phyloP scores from a whole-genome alignment of 1,139 yeast species.

The Yamadazyma conglobata region DNA sequence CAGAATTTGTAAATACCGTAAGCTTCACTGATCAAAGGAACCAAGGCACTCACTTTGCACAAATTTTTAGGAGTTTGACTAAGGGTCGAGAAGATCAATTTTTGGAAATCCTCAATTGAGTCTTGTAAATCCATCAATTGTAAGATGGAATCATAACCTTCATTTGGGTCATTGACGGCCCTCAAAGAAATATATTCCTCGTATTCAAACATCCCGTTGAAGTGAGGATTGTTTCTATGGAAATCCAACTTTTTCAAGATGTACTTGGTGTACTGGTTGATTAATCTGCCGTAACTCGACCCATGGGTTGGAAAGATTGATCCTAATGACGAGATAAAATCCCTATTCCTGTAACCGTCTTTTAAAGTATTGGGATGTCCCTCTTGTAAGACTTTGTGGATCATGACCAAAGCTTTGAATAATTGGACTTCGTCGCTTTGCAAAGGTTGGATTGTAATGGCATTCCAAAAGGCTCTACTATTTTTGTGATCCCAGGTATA shows the following conservation, averaged over 20 bases:
- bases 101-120: conserved; percentile 74
- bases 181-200: conserved; percentile 89
- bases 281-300: conserved; percentile 66
- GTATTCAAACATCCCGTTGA: conserved; percentile 93
- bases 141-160: conserved; percentile 86
- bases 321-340: conserved; percentile 40
- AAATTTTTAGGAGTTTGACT: conserved; percentile 65
- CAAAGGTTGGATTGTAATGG: conserved; percentile 74
- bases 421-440: conserved; percentile 79
- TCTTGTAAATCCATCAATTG: conserved; percentile 89
- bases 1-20: conserved; percentile 90
- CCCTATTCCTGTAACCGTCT: conserved; percentile 74
- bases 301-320: conserved; percentile 41
- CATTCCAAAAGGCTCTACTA: conserved; percentile 83
- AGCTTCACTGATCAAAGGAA: conserved; percentile 89
- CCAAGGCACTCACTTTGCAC: conserved; percentile 82
- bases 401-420: conserved; percentile 82
- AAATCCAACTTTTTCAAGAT: conserved; percentile 73
- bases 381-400: conserved; percentile 93
- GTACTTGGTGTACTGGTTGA: conserved; percentile 71
- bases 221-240: conserved; percentile 82
- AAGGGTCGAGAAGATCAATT: conserved; percentile 71
- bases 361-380: conserved; percentile 85
- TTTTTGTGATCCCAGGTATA: conserved; percentile 96
- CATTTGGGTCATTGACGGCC: conserved; percentile 90